These are phyloP conservation scores for Candida sphagnicola DNA, from an alignment of 805 yeast genomes.

Conservation along the genomic window DNA sequence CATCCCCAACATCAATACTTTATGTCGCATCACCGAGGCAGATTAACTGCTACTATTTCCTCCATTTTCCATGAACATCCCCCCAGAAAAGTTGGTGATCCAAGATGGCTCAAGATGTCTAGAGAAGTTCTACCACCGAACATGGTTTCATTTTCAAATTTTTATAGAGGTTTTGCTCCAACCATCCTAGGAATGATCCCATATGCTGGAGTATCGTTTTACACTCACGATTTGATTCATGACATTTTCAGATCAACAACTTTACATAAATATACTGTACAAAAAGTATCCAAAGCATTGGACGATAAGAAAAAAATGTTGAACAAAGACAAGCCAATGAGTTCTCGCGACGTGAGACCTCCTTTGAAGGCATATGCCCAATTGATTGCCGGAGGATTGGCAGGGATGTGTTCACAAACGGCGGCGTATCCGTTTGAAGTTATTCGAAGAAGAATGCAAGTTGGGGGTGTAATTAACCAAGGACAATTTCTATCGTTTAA, in stretches of 20 bases:
- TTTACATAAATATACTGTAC: slow-evolving; percentile 52
- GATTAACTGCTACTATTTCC: slow-evolving; percentile 27
- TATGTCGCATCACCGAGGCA: slow-evolving; percentile 27
- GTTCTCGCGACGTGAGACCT: slow-evolving; percentile 42
- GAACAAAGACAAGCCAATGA: slow-evolving; percentile 15
- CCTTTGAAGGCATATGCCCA: slow-evolving; percentile 93
- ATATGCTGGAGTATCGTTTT: slow-evolving; percentile 95
- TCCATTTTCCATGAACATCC: slow-evolving; percentile 34
- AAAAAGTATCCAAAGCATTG: slow-evolving; percentile 5
- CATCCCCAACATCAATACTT: slow-evolving; percentile 20
- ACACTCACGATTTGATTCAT: slow-evolving; percentile 88
- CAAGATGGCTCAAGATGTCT: slow-evolving; percentile 32
- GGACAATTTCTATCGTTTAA: slow-evolving; percentile 54
- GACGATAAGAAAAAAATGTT: slow-evolving; percentile 7
- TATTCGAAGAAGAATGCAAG: slow-evolving; percentile 92
- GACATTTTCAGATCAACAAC: slow-evolving; percentile 70
- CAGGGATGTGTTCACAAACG: slow-evolving; percentile 92
- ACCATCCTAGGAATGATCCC: slow-evolving; percentile 96
- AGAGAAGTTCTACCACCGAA: slow-evolving; percentile 28
- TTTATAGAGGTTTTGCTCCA: slow-evolving; percentile 91
- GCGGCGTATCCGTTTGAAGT: slow-evolving; percentile 98
- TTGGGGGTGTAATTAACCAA: slow-evolving; percentile 69
- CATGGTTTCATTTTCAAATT: slow-evolving; percentile 51
- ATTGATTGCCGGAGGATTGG: slow-evolving; percentile 88
- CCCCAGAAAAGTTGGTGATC: slow-evolving; percentile 29